Evolutionary conservation across 208 protist species (phyloP), one percentile per base, ranked within the genome.

Genomic region (Crithidia brevicula): DNA sequence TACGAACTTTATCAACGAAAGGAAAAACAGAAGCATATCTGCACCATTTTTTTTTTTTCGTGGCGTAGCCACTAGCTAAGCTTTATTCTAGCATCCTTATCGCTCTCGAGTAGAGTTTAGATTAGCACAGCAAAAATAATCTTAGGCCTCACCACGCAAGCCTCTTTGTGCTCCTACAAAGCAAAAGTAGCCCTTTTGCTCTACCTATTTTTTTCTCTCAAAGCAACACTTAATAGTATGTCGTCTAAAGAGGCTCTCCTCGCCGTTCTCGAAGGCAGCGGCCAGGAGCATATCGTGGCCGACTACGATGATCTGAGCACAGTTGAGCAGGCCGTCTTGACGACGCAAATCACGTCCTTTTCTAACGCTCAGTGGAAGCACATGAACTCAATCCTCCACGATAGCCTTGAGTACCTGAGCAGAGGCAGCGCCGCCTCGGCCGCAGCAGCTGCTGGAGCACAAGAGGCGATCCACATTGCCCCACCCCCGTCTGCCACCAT

Each of bases 201-300:
- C n/a, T n/a, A n/a, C n/a, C n/a, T n/a, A n/a, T n/a, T n/a, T n/a
- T n/a, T n/a, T n/a, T n/a, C n/a, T n/a, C n/a, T n/a, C n/a, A n/a
- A n/a, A n/a, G n/a, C n/a, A n/a, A 25, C 42, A 51, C 33, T 15
- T 42, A 23, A 57, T 18, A 31, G 22, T 23, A 71, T 49, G 53
- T 18, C 56, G 11, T 36, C 53, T 11, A 85, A 77, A 36, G 59
- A 46, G 2, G 58, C 54, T 9, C 73, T 88, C 10, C 46, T 74
- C 3, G 33, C 66, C 15, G n/a, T 70, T 3, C 66, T 88, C 9
- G 47, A 45, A 0, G 79, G 70, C 7, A 81, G 66, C 43, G 64
- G 67, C 13, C 84, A 90, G 72, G 75, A 77, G 23, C 84, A 90
- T 56, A 51, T 90, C 18, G 42, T 90, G 0, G 64, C 61, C 9